These are phyloP conservation scores for Fraxinus quadrangulata DNA, from an alignment of 257 asterid species.

Conservation along the genomic window DNA sequence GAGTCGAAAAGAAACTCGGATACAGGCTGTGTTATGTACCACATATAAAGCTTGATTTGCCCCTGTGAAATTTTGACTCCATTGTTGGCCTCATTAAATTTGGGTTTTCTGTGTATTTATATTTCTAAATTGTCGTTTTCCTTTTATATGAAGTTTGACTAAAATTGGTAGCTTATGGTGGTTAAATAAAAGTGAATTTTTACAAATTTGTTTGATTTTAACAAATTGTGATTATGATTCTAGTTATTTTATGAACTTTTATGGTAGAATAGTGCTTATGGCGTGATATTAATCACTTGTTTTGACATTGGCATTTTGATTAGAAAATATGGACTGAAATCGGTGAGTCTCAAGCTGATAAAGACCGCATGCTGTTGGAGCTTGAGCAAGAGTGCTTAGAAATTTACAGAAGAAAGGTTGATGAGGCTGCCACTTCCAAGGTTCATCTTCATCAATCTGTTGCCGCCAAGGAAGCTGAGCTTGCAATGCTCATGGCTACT, in stretches of 20 bases:
- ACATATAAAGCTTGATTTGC: not conserved
- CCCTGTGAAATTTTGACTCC: not conserved
- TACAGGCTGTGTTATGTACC: constrained; percentile 1
- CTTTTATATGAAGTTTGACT: not conserved
- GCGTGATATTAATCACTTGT: constrained; percentile 2
- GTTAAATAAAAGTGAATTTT: not conserved
- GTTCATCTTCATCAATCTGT: constrained; percentile 81
- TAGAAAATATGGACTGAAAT: constrained; percentile 94
- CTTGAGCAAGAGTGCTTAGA: constrained; percentile 85
- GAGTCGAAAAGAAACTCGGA: not conserved
- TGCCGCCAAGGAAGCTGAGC: constrained; percentile 92
- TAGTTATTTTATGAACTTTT: constrained; percentile 4
- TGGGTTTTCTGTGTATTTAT: constrained; percentile 7
- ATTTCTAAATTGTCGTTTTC: not conserved
- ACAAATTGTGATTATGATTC: not conserved
- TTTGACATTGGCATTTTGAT: constrained; percentile 21
- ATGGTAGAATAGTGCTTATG: constrained; percentile 14
- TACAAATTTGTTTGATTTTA: not conserved
- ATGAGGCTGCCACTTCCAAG: constrained; percentile 76
- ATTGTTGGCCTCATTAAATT: not conserved
- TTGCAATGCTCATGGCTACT: constrained; percentile 82
- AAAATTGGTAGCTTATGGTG: not conserved
- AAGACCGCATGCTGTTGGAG: constrained; percentile 75
- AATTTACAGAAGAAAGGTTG: constrained; percentile 80
- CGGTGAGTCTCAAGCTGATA: constrained; percentile 84